Conservation (phyloP, 306 rosid species). For the Begonia peltatifolia region DNA sequence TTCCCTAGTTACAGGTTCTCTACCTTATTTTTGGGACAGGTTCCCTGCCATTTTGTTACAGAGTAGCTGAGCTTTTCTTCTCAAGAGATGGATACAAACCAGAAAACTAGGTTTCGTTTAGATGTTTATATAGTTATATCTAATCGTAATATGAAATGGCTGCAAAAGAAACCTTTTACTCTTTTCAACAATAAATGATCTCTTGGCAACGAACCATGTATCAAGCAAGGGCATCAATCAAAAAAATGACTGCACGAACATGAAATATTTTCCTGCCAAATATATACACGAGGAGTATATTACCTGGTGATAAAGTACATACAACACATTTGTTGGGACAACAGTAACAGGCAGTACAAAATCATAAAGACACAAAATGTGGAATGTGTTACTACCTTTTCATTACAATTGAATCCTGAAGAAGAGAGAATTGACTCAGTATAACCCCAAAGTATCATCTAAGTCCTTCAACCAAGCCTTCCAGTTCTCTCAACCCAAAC, state of each 20-base stretch:
- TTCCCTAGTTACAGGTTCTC: no score
- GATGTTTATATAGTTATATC: neutral
- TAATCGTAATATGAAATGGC: neutral
- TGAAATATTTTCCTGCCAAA: conserved; percentile 41
- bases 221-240: conserved; percentile 18
- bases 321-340: conserved; percentile 34
- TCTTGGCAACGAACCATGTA: conserved; percentile 4
- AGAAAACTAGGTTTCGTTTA: neutral
- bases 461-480: conserved; percentile 51
- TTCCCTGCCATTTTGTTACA: no score
- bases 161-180: neutral
- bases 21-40: no score
- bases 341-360: conserved; percentile 32
- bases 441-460: conserved; percentile 36
- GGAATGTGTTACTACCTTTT: conserved; percentile 20
- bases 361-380: conserved; percentile 31
- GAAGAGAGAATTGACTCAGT: conserved; percentile 13
- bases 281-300: conserved; percentile 49
- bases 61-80: no score
- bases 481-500: conserved; percentile 64
- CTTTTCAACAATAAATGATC: conserved; percentile 19
- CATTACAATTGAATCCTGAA: conserved; percentile 23
- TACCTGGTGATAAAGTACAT: conserved; percentile 45
- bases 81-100: neutral
- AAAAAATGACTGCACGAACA: conserved; percentile 41